Base-by-base conservation (phyloP, 139 green algal species). In the Haematococcus sp. region DNA sequence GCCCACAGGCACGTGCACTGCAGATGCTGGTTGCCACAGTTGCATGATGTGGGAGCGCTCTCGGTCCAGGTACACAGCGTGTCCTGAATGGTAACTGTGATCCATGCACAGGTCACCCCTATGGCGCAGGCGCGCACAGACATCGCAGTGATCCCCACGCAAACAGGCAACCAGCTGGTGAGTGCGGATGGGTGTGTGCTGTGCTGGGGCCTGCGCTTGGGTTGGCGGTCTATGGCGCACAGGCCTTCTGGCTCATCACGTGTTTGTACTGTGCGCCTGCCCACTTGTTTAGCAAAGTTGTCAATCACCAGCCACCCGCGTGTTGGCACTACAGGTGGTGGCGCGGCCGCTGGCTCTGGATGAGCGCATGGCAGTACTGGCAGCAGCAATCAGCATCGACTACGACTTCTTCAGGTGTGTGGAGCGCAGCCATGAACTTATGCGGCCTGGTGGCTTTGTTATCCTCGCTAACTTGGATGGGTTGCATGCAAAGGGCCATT, bases 281-380 rank as follows among this genome's bases (percentile, higher is more conserved):
- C n/a, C n/a, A n/a, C n/a, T n/a, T n/a, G n/a, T n/a, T n/a, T n/a
- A n/a, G n/a, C n/a, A n/a, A n/a, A n/a, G n/a, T n/a, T n/a, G n/a
- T n/a, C n/a, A n/a, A n/a, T n/a, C n/a, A n/a, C n/a, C n/a, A n/a
- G n/a, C n/a, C n/a, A n/a, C n/a, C n/a, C n/a, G n/a, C n/a, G n/a
- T 32, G 33, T 46, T 43, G 19, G 46, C 28, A 20, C 35, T 31
- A 17, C 80, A 92, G 88, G 81, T 82, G 11, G 86, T 91, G 16
- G 56, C 68, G 1, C 71, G 81, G 3, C 76, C 81, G 4, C 46
- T 93, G 55, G 64, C 63, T 0, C 78, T 97, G 27, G 61, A 69
- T 20, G 89, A 97, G 82, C 85, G 91, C 27, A 91, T 93, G 86
- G 73, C 91, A 4, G 89, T 87, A 22, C 83, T 97, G 44, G 91